Evolutionary conservation across 2,329 filamentous ascomycete genomes (phyloP), one percentile per base, ranked within the genome.

Genomic region (Aureobasidium melanogenum): DNA sequence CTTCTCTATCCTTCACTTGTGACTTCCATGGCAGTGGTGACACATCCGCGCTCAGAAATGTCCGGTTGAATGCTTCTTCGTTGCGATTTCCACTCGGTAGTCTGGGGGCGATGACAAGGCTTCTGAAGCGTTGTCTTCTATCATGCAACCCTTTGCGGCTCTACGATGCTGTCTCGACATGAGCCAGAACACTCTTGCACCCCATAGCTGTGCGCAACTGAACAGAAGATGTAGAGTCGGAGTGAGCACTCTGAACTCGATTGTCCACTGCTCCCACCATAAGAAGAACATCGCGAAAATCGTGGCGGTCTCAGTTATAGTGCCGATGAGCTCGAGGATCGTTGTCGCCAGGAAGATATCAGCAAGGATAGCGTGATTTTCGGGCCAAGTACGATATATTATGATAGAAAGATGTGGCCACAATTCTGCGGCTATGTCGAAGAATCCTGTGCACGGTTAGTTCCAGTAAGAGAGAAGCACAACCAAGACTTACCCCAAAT

Each of bases 331-430:
- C 0, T 75, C 78, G 0, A 72, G 72, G 52, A 76, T 65, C 30
- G 69, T 72, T 0, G 74, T 72, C 0, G 70, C 48, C n/a, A 69
- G 65, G 62, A 79, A 77, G 24, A 79, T 66, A 8, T 69, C 71
- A 22, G 65, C 66, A 30, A 79, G 73, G 59, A 77, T 75, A 0
- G 58, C 59, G 65, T 79, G 76, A 1, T 70, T 67, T 1, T 66
- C 63, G 3, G 74, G 73, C 61, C 73, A 73, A 1, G 76, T 63
- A 8, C 77, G 75, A 64, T 79, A 78, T 3, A 79, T 68, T 38
- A 79, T 75, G 56, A 79, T 77, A 19, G 76, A 73, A n/a, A 78
- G 61, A 30, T 79, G 77, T 0, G 77, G 77, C 64, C 77, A 74
- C 63, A 79, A 75, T 65, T 79, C 77, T 19, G 75, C 76, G 12